phyloP scores from a whole-genome alignment of 176 grass and related monocot genomes.

The Aechmea fasciata region DNA sequence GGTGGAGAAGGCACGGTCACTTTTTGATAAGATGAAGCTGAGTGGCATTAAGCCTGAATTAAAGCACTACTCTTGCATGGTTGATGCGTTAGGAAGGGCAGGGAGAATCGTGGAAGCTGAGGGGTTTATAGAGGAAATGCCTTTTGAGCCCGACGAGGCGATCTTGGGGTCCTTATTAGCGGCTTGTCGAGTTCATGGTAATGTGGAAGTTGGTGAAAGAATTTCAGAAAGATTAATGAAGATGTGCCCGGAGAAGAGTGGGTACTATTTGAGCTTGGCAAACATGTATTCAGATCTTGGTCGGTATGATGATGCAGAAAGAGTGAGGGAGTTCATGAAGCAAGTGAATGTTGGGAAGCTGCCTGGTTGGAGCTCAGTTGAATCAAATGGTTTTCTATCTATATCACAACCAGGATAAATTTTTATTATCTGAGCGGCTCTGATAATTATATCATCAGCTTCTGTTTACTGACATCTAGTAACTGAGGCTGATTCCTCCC shows the following conservation, averaged over 20 bases:
- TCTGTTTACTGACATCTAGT: not conserved
- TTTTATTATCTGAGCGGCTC: not conserved
- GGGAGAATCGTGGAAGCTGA: slow-evolving; percentile 39
- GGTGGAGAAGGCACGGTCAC: slow-evolving; percentile 43
- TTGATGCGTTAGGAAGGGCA: slow-evolving; percentile 49
- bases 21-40: slow-evolving; percentile 44
- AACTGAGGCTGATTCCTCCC: too few relatives aligned
- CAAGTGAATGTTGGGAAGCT: slow-evolving; percentile 50
- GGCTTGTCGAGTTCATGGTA: slow-evolving; percentile 49
- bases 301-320: slow-evolving; percentile 52
- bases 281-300: slow-evolving; percentile 74
- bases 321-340: slow-evolving; percentile 69
- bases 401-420: slow-evolving; percentile 6
- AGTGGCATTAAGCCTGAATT: slow-evolving; percentile 33
- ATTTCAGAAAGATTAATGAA: slow-evolving; percentile 46
- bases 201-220: slow-evolving; percentile 50
- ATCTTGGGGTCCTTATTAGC: slow-evolving; percentile 51
- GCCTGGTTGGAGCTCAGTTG: slow-evolving; percentile 43
- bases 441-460: not conserved
- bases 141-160: slow-evolving; percentile 47
- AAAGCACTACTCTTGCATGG: slow-evolving; percentile 69
- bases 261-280: slow-evolving; percentile 70
- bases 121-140: slow-evolving; percentile 65
- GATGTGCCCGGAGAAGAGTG: slow-evolving; percentile 47
- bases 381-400: slow-evolving; percentile 16